Conservation (phyloP, 164 flowering plant species). For the Piper longum region DNA sequence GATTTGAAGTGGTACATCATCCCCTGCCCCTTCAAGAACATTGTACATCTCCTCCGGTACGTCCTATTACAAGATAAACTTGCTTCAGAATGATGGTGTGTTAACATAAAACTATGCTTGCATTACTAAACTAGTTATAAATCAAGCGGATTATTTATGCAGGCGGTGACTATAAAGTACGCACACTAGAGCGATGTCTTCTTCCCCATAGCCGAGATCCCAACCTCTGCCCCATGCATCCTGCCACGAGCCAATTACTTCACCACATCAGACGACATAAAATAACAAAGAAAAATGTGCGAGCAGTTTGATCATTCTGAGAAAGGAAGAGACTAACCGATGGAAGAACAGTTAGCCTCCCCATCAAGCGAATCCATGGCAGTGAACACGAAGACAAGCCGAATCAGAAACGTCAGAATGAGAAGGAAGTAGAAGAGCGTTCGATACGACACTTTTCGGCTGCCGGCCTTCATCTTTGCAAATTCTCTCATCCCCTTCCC, state of each 20-base stretch:
- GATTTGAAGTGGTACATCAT: conserved; percentile 27
- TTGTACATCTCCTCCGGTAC: conserved; percentile 82
- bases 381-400: conserved; percentile 62
- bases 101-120: too few species aligned
- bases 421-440: conserved; percentile 65
- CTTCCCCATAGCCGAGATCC: conserved; percentile 69
- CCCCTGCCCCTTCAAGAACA: conserved; percentile 34
- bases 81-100: background rate
- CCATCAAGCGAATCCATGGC: conserved; percentile 76
- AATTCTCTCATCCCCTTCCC: conserved; percentile 80
- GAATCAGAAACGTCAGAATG: conserved; percentile 58
- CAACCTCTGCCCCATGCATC: conserved; percentile 77
- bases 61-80: conserved; percentile 13
- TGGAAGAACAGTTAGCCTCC: conserved; percentile 52
- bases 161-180: background rate
- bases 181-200: conserved; percentile 46
- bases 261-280: background rate
- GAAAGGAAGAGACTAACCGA: conserved; percentile 31
- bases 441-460: conserved; percentile 58
- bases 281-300: too few species aligned
- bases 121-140: too few species aligned
- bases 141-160: background rate
- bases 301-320: too few species aligned
- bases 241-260: conserved; percentile 16
- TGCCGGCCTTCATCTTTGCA: conserved; percentile 62